These are phyloP conservation scores for Spergularia marina DNA, from an alignment of 148 eudicot species.

Conservation along the genomic window DNA sequence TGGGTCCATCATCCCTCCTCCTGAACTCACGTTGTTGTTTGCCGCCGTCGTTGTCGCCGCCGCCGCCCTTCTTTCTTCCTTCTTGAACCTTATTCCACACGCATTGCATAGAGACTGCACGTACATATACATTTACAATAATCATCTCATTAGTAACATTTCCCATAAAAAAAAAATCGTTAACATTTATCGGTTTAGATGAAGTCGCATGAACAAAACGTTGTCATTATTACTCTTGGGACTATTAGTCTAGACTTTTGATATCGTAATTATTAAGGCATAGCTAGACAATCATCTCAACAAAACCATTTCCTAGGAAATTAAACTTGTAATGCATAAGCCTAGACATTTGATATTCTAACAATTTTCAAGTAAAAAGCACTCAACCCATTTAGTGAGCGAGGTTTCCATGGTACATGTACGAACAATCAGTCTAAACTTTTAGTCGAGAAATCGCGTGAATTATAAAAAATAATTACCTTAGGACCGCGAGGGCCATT, in stretches of 20 bases:
- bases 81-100: constrained; percentile 95
- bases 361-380: too few species aligned
- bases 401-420: too few species aligned
- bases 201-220: not conserved
- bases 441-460: too few species aligned
- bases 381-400: too few species aligned
- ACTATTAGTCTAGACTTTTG: too few species aligned
- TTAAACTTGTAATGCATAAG: too few species aligned
- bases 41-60: constrained; percentile 52
- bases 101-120: constrained; percentile 97
- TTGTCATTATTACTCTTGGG: too few species aligned
- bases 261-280: too few species aligned
- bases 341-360: too few species aligned
- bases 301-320: too few species aligned
- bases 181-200: not conserved
- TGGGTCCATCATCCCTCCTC: constrained; percentile 31
- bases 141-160: not conserved
- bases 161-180: not conserved
- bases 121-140: constrained; percentile 1
- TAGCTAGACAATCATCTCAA: too few species aligned
- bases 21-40: constrained; percentile 22
- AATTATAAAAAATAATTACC: constrained; percentile 36
- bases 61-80: constrained; percentile 86
- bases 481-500: constrained; percentile 98
- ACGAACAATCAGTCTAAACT: too few species aligned